Base-by-base conservation (phyloP, 306 rosid genomes). In the Prosopis cineraria region DNA sequence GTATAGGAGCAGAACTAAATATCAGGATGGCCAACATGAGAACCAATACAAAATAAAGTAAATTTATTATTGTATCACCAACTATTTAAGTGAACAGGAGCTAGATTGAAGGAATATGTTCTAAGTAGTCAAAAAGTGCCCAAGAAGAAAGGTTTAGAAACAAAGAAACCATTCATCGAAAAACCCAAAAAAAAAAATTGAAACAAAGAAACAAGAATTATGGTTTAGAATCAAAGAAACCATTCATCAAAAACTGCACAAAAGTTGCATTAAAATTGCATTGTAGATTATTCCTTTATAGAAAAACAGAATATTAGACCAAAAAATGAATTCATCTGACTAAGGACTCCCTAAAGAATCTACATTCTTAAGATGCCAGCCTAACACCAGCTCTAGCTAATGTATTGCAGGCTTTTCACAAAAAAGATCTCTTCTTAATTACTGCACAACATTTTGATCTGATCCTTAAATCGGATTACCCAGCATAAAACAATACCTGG, bases 51-150 rank as follows among this genome's bases (percentile, higher is more conserved):
- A 58, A 60, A 36, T 25, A 43, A 31, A 74, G 31, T 41, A 72
- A 65, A 27, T 41, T 77, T 43, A 30, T 44, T 69, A 59, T 3
- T 34, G 68, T 40, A 37, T 73, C 66, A 6, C 30, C 24, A n/a
- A 50, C 45, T 48, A 75, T 39, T 76, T 17, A 29, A 40, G 19
- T 63, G 59, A 79, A 64, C 53, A 43, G 60, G 60, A 24, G 34
- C 62, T 39, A 75, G n/a, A 59, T 41, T 25, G 45, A 27, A 47
- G 67, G 29, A 33, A 37, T 59, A 33, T 33, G 31, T 34, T 20
- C n/a, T 0, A n/a, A 17, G 53, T 17, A 71, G 27, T n/a, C 16
- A 33, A 31, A 71, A 70, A 10, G 44, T 19, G 43, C 6, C 22
- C 3, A 50, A 71, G 25, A 70, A 17, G 63, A 33, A 50, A 31